Conservation (phyloP, 768 basidiomycete genomes). For the Gautieria morchelliformis region DNA sequence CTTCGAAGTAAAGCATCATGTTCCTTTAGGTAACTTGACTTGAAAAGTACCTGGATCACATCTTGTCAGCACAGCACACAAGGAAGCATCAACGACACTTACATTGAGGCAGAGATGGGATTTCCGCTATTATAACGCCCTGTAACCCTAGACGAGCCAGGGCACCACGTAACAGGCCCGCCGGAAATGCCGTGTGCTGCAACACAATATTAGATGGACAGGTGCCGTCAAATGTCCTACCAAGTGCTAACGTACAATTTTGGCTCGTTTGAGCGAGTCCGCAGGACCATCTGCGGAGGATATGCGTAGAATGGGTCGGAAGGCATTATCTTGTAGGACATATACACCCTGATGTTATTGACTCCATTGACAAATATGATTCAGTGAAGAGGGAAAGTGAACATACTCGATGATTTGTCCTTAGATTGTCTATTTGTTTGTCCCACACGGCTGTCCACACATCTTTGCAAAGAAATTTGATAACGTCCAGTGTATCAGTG, state of each 20-base stretch:
- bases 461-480: slow-evolving; percentile 96
- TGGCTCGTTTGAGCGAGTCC: slow-evolving; percentile 63
- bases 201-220: not conserved
- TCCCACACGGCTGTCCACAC: slow-evolving; percentile 90
- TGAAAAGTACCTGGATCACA: slow-evolving; percentile 62
- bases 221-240: not conserved
- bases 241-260: slow-evolving; percentile 40
- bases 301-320: slow-evolving; percentile 74
- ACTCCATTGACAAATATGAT: not conserved
- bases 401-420: slow-evolving; percentile 86
- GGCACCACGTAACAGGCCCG: slow-evolving; percentile 78
- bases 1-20: slow-evolving; percentile 16
- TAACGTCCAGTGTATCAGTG: slow-evolving; percentile 73
- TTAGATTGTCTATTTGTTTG: slow-evolving; percentile 90
- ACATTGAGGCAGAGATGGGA: slow-evolving; percentile 83
- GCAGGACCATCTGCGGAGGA: slow-evolving; percentile 74
- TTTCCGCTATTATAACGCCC: slow-evolving; percentile 68
- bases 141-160: slow-evolving; percentile 70
- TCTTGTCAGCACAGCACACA: not conserved
- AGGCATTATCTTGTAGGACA: slow-evolving; percentile 85
- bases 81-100: slow-evolving; percentile 16
- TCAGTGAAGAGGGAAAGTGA: not conserved
- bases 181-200: slow-evolving; percentile 75
- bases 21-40: slow-evolving; percentile 64
- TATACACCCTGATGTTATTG: slow-evolving; percentile 65